These are phyloP conservation scores for Euclidium syriacum DNA, from an alignment of 345 rosid species.

Conservation along the genomic window DNA sequence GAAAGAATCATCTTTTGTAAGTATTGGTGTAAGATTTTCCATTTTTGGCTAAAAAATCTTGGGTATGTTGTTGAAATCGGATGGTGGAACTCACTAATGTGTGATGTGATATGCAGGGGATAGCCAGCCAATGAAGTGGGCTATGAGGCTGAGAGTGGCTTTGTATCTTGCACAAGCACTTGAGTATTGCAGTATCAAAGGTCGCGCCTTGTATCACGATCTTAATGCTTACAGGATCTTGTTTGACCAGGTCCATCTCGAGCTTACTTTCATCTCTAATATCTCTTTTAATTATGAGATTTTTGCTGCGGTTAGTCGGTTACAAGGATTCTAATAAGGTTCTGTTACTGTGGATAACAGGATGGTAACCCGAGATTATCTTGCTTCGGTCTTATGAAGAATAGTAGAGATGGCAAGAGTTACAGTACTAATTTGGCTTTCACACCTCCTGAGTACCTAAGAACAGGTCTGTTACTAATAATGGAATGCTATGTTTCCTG, in stretches of 20 bases:
- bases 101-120: constrained; percentile 53
- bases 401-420: constrained; percentile 90
- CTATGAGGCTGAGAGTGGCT: constrained; percentile 87
- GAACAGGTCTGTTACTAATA: constrained; percentile 51
- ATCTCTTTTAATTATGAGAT: not conserved
- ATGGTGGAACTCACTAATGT: not conserved
- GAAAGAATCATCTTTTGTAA: not conserved
- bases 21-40: not conserved
- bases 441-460: constrained; percentile 84
- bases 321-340: constrained; percentile 1
- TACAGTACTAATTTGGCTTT: constrained; percentile 90
- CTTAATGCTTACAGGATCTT: constrained; percentile 79
- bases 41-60: not conserved
- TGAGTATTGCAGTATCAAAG: constrained; percentile 70
- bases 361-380: constrained; percentile 81
- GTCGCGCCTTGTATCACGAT: constrained; percentile 79
- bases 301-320: not conserved
- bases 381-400: constrained; percentile 87
- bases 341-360: constrained; percentile 33
- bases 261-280: not conserved
- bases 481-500: not conserved
- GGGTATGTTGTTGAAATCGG: no score
- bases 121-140: constrained; percentile 83
- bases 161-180: constrained; percentile 74
- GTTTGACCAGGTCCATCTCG: constrained; percentile 59